Evolutionary conservation across 768 basidiomycete genomes (phyloP), one percentile per base, ranked within the genome.

Genomic region (Podaxis sp.): DNA sequence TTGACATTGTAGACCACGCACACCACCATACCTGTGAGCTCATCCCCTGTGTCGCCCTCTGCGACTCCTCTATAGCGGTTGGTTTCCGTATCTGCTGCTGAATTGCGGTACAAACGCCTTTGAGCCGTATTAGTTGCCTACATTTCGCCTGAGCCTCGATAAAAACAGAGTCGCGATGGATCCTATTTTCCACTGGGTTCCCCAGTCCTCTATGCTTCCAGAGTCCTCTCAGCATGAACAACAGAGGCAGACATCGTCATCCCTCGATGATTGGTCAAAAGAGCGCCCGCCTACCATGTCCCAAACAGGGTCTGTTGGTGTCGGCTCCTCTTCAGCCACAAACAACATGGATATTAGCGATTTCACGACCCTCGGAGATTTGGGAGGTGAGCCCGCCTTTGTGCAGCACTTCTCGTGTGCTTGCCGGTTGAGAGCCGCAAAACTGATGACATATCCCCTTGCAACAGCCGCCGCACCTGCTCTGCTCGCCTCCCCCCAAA

Each of bases 191-290:
- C 73, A 75, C 66, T 82, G 81, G 81, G 75, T 79, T 54, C 76
- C 77, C 66, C 74, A 75, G 59, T 72, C 73, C 46, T 72, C 72
- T 60, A 66, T 74, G 68, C 69, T 75, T 59, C 70, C 74, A 64
- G 78, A 80, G 30, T 66, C 73, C 57, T 65, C 72, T 52, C 71
- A 72, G 61, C 73, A 73, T 55, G 66, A 64, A 58, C 73, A 72
- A 59, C 74, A 75, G 61, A 63, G 61, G 54, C 61, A 63, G 48
- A 60, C 73, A 36, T 60, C 75, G 52, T 66, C 73, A 48, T 64
- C 69, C 69, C 68, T 71, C 64, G 76, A 78, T 63, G 79, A 81
- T 67, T 83, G 81, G 82, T 58, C 74, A 61, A 82, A 84, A 73
- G 80, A 82, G 54, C 77, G 75, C 51, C 63, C 77, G 42, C 67